Conservation (phyloP, 2,329 filamentous ascomycete species). For the Verruconis gallopava region DNA sequence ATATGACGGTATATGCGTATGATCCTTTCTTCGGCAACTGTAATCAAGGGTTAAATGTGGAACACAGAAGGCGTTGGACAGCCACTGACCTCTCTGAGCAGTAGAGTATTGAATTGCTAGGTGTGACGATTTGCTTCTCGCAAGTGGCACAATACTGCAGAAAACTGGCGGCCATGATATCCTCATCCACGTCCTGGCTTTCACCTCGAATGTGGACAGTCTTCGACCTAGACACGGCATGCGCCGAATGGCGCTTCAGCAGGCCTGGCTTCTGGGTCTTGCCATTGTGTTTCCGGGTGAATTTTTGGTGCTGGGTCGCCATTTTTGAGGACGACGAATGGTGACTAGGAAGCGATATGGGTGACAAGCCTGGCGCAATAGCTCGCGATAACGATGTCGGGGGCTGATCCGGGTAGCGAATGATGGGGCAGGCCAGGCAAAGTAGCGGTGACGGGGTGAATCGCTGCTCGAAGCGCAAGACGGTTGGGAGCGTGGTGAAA, state of each 20-base stretch:
- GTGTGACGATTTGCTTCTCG: constrained; percentile 51
- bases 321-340: constrained; percentile 2
- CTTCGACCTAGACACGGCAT: constrained; percentile 4
- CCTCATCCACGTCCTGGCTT: constrained; percentile 29
- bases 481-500: no score
- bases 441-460: background rate
- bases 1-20: constrained; percentile 12
- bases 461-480: no score
- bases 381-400: background rate
- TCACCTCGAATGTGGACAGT: constrained; percentile 16
- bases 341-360: background rate
- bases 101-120: constrained; percentile 47
- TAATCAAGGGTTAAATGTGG: background rate
- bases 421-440: background rate
- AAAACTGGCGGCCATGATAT: constrained; percentile 39
- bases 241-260: constrained; percentile 6
- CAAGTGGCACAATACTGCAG: constrained; percentile 46
- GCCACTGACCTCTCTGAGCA: constrained; percentile 48
- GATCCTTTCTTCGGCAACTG: constrained; percentile 36
- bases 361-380: background rate
- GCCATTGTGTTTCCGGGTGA: constrained; percentile 2
- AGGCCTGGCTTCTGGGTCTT: constrained; percentile 6
- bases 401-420: background rate
- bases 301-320: constrained; percentile 6
- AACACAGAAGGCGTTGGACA: constrained; percentile 7